These are phyloP conservation scores for Amanita exitialis DNA, from an alignment of 768 basidiomycete genomes.

Conservation along the genomic window DNA sequence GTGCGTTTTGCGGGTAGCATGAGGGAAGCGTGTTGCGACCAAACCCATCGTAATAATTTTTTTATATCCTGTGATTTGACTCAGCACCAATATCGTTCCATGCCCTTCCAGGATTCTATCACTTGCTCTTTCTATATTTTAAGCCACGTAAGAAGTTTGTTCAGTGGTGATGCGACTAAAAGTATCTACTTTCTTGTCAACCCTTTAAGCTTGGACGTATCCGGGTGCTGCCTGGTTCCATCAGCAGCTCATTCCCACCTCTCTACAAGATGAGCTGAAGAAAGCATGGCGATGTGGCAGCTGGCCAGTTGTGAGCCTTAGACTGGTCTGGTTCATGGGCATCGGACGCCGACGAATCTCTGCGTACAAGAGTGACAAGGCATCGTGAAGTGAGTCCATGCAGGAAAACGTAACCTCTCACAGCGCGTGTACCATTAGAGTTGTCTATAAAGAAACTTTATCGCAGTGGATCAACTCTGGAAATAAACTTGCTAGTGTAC, in stretches of 20 bases:
- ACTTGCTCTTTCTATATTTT: conserved; percentile 42
- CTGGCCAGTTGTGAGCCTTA: conserved; percentile 11
- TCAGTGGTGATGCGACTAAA: background rate
- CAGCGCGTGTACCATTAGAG: background rate
- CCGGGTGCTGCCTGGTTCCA: conserved; percentile 55
- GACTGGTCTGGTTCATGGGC: conserved; percentile 44
- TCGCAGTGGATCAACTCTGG: conserved; percentile 50
- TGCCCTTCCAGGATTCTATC: conserved; percentile 47
- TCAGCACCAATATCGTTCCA: conserved; percentile 24
- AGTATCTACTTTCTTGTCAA: conserved; percentile 44
- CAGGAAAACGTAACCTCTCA: too few relatives aligned
- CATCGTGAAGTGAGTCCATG: too few relatives aligned
- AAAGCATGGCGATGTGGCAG: too few relatives aligned
- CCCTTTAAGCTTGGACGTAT: conserved; percentile 36
- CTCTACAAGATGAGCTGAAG: background rate
- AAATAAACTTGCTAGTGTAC: conserved; percentile 58
- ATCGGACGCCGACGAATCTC: conserved; percentile 37
- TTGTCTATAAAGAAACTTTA: background rate
- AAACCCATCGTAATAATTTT: too few relatives aligned
- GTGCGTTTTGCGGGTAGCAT: conserved; percentile 6
- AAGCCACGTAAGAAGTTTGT: conserved; percentile 35
- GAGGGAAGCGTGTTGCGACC: conserved; percentile 3
- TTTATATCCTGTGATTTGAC: background rate
- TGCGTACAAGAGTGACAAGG: conserved; percentile 16
- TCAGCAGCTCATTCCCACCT: conserved; percentile 40